Conservation (phyloP, 345 rosid genomes). For the Erucastrum elatum region DNA sequence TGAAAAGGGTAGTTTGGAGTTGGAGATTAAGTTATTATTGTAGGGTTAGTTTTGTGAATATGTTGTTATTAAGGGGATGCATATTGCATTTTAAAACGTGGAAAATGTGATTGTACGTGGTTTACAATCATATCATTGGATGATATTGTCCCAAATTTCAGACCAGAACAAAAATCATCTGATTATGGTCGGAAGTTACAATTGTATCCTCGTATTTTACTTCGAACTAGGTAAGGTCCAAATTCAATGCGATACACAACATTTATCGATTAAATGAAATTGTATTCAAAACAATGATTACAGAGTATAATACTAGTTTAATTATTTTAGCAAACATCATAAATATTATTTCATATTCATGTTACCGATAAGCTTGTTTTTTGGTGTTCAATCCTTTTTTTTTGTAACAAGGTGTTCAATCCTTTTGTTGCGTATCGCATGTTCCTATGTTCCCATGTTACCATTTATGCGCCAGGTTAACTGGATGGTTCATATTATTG, state of each 20-base stretch:
- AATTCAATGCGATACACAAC: neutral
- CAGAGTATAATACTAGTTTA: too few relatives aligned
- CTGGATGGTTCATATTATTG: neutral
- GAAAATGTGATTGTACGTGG: slow-evolving; percentile 9
- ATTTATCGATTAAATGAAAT: neutral
- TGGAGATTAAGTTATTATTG: slow-evolving; percentile 23
- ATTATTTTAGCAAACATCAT: neutral
- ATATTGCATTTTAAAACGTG: slow-evolving; percentile 22
- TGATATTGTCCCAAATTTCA: neutral
- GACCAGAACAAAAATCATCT: neutral
- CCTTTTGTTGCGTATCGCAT: neutral
- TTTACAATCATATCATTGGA: neutral
- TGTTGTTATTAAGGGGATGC: slow-evolving; percentile 21
- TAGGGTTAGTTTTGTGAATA: slow-evolving; percentile 37
- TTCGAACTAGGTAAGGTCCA: neutral
- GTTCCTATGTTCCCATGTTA: neutral
- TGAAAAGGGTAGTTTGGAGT: slow-evolving; percentile 42
- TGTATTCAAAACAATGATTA: neutral
- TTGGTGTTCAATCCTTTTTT: neutral
- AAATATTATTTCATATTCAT: neutral
- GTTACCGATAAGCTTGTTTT: neutral
- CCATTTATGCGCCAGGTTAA: neutral
- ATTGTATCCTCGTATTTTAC: neutral
- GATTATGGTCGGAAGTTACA: neutral
- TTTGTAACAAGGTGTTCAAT: neutral